Evolutionary conservation across 164 flowering plant genomes (phyloP).

Genomic region (Tetracentron sinense): DNA sequence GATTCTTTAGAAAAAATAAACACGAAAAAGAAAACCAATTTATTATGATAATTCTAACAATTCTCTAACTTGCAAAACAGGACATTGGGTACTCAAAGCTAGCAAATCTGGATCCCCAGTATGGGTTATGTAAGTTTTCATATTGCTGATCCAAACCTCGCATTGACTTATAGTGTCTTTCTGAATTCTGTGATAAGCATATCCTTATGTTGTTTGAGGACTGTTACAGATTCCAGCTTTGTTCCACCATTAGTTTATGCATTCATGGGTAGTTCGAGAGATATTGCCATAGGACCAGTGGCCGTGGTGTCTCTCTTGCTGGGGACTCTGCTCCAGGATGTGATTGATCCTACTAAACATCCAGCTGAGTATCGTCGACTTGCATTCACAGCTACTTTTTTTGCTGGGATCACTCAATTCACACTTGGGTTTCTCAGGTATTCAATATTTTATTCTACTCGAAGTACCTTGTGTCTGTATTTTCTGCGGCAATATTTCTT

Average conservation of each 20-base stretch:
- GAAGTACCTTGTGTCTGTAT: too few relatives aligned
- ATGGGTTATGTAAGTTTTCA: slow-evolving; percentile 23
- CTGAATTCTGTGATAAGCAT: neutral
- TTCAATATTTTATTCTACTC: neutral
- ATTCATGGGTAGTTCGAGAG: slow-evolving; percentile 92
- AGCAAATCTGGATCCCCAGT: slow-evolving; percentile 24
- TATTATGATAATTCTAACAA: neutral
- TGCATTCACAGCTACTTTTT: slow-evolving; percentile 94
- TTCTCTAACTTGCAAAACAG: slow-evolving; percentile 30
- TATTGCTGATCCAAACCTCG: neutral
- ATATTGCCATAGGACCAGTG: slow-evolving; percentile 95
- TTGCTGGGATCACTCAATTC: slow-evolving; percentile 84
- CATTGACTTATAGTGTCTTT: neutral
- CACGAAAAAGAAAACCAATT: neutral
- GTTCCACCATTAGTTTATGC: slow-evolving; percentile 94
- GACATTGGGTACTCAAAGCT: slow-evolving; percentile 73
- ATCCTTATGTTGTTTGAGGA: slow-evolving; percentile 8
- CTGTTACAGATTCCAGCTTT: slow-evolving; percentile 72
- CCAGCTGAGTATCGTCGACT: slow-evolving; percentile 56
- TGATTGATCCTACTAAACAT: slow-evolving; percentile 51
- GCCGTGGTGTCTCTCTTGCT: slow-evolving; percentile 88
- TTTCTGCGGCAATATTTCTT: too few relatives aligned
- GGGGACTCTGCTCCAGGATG: slow-evolving; percentile 70
- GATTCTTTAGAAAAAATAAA: neutral
- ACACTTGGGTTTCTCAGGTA: slow-evolving; percentile 89